These are phyloP conservation scores for Aspergillus brunneoviolaceus DNA, from an alignment of 2,329 filamentous ascomycete species.

Conservation along the genomic window DNA sequence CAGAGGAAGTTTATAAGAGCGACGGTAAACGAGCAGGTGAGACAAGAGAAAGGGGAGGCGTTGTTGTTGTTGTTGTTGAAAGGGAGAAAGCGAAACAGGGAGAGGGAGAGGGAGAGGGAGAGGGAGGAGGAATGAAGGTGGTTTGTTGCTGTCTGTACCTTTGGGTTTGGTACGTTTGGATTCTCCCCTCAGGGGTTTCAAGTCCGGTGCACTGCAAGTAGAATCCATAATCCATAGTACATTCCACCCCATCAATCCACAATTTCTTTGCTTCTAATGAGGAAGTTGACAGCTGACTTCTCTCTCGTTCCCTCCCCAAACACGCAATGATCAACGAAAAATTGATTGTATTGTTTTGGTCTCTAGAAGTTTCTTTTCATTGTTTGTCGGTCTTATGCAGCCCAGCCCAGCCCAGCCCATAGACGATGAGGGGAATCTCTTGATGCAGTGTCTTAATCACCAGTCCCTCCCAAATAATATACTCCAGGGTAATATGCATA, in stretches of 20 bases:
- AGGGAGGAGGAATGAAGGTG: not conserved
- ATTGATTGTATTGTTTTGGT: not conserved
- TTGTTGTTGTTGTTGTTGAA: not conserved
- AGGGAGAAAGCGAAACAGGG: not conserved
- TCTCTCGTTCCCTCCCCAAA: not conserved
- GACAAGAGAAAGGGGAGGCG: not conserved
- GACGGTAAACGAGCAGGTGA: not conserved
- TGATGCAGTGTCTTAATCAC: not conserved
- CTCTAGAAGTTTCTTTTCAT: not conserved
- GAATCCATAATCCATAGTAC: not conserved
- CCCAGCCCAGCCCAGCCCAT: no score
- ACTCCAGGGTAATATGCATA: not conserved
- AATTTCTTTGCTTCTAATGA: not conserved
- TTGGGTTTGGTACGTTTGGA: not conserved
- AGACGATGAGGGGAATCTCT: not conserved
- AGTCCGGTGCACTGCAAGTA: no score
- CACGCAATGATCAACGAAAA: slow-evolving; percentile 3
- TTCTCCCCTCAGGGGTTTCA: not conserved
- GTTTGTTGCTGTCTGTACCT: not conserved
- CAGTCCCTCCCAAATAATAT: not conserved
- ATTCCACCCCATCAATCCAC: not conserved
- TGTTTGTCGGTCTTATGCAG: not conserved
- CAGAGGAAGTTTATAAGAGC: not conserved
- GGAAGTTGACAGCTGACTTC: not conserved
- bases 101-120: not conserved